A percentile compares a stretch with the other conserved stretches of the same genome.
These are phyloP conservation scores for Picea engelmannii DNA, from an alignment of 83 land plant species.

Conservation along the genomic window DNA sequence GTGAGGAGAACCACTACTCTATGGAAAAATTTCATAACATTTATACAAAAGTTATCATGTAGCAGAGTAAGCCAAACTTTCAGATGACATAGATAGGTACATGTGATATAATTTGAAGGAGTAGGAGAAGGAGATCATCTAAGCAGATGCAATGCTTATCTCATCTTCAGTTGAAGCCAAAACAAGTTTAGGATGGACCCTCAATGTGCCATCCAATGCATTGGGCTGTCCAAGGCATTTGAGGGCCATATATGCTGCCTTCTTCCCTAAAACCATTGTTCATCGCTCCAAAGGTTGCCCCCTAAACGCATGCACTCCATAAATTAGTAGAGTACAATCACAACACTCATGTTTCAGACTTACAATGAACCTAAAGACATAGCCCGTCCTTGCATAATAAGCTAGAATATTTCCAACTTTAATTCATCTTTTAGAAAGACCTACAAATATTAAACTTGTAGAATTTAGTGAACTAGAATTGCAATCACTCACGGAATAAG, in stretches of 20 bases:
- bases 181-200: constrained; percentile 57
- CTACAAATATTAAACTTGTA: neutral
- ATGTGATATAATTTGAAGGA: neutral
- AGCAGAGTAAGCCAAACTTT: too few species aligned
- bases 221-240: constrained; percentile 72
- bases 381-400: too few species aligned
- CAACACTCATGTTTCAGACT: neutral
- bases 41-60: neutral
- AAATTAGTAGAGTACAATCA: neutral
- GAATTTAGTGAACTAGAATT: neutral
- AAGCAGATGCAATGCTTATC: constrained; percentile 37
- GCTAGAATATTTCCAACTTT: too few species aligned
- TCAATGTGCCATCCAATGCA: constrained; percentile 58
- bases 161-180: constrained; percentile 64
- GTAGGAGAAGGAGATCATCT: neutral
- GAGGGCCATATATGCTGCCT: constrained; percentile 81
- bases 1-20: neutral
- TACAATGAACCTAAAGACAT: neutral
- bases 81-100: too few species aligned
- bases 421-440: neutral
- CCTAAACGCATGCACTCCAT: constrained; percentile 39
- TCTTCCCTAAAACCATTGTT: constrained; percentile 90
- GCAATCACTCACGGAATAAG: neutral
- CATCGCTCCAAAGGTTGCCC: constrained; percentile 93
- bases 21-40: neutral